Conservation (phyloP, 441 rosid species). For the Capsella rubella region DNA sequence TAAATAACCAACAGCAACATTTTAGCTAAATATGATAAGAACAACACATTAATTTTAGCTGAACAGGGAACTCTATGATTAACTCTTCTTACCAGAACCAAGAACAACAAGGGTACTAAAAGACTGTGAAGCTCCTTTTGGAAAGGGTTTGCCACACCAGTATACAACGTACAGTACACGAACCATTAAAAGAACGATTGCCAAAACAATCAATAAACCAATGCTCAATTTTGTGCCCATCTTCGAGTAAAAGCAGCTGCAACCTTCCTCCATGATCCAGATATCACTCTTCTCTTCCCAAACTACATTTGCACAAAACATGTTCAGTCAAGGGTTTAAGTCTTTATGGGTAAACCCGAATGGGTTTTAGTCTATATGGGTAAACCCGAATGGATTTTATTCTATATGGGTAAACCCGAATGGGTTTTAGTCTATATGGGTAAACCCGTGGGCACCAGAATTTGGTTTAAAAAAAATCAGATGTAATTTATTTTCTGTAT, state of each 20-base stretch:
- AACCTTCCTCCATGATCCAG: conserved; percentile 40
- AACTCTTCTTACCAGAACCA: conserved; percentile 69
- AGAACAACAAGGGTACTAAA: conserved; percentile 72
- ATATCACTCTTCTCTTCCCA: conserved; percentile 11
- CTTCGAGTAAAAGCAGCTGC: conserved; percentile 28
- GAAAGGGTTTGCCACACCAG: conserved; percentile 63
- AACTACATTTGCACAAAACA: not conserved
- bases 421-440: too few relatives aligned
- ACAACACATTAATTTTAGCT: not conserved
- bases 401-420: too few relatives aligned
- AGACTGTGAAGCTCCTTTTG: conserved; percentile 51
- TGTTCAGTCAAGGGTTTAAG: too few relatives aligned
- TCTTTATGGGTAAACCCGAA: too few relatives aligned
- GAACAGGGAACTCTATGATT: not conserved
- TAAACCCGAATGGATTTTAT: too few relatives aligned
- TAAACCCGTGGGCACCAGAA: too few relatives aligned
- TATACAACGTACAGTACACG: conserved; percentile 49
- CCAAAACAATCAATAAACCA: conserved; percentile 20
- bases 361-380: too few relatives aligned
- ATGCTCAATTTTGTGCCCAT: conserved; percentile 38
- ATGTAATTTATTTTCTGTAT: too few relatives aligned
- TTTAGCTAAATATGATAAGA: not conserved
- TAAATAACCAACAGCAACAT: conserved; percentile 19
- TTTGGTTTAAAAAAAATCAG: too few relatives aligned
- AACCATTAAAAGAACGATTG: conserved; percentile 38